Percentiles rank a stretch among this genome's conserved stretches.
phyloP scores from a whole-genome alignment of 805 yeast species.

The Candida boleticola region DNA sequence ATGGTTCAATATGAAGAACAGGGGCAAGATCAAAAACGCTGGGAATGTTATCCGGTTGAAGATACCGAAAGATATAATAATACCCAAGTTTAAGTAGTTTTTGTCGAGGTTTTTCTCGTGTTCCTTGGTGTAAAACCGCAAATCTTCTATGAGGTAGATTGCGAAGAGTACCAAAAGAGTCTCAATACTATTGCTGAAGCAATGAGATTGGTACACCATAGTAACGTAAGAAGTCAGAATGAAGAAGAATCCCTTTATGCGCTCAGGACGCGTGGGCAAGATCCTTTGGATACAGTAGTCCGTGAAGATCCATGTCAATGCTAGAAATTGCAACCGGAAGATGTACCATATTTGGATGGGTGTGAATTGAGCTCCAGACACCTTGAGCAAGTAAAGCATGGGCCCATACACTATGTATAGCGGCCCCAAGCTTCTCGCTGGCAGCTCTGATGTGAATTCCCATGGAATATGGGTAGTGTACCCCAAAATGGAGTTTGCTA shows the following conservation, averaged over 20 bases:
- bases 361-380: constrained; percentile 34
- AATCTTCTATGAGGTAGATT: constrained; percentile 48
- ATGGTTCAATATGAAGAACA: constrained; percentile 43
- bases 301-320: constrained; percentile 33
- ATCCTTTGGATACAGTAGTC: constrained; percentile 47
- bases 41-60: constrained; percentile 86
- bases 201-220: constrained; percentile 77
- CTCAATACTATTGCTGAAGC: constrained; percentile 87
- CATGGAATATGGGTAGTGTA: constrained; percentile 59
- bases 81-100: constrained; percentile 38
- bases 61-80: constrained; percentile 58
- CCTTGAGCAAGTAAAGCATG: constrained; percentile 33
- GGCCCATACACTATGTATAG: constrained; percentile 72
- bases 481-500: constrained; percentile 49
- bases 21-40: constrained; percentile 70
- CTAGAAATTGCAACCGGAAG: constrained; percentile 49
- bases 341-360: constrained; percentile 55
- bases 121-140: constrained; percentile 20
- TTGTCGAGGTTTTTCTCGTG: constrained; percentile 16
- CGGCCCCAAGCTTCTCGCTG: constrained; percentile 73
- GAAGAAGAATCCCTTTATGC: constrained; percentile 47
- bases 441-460: constrained; percentile 65
- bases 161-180: constrained; percentile 52
- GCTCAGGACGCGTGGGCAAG: constrained; percentile 48
- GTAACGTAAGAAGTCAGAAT: constrained; percentile 66